A percentile compares a stretch with the other conserved stretches of the same genome.
These are phyloP conservation scores for Anthracocystis setariae DNA, from an alignment of 1,284 basidiomycete genomes.

Conservation along the genomic window DNA sequence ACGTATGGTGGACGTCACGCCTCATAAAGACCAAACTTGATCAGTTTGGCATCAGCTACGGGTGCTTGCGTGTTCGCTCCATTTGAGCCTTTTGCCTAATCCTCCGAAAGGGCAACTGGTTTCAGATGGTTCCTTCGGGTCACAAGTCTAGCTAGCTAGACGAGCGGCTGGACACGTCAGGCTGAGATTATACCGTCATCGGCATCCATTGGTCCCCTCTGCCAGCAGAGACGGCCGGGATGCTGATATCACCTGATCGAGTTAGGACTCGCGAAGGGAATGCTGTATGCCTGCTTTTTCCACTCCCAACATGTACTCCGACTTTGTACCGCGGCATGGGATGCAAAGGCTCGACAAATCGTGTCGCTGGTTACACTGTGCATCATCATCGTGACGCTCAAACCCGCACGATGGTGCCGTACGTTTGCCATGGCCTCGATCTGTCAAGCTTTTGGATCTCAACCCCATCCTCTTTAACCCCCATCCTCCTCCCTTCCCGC, in stretches of 20 bases:
- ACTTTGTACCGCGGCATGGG: slow-evolving; percentile 7
- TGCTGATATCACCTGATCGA: slow-evolving; percentile 66
- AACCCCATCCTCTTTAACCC: too few species aligned
- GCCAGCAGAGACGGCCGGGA: slow-evolving; percentile 10
- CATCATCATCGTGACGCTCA: too few species aligned
- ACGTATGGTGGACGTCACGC: slow-evolving; percentile 35
- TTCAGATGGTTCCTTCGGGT: slow-evolving; percentile 22
- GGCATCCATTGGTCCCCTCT: slow-evolving; percentile 21
- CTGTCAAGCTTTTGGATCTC: background rate
- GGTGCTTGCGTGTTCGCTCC: slow-evolving; percentile 57
- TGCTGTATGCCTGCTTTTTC: slow-evolving; percentile 51
- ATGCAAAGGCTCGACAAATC: background rate
- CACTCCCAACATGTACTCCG: slow-evolving; percentile 11
- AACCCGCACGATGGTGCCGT: background rate
- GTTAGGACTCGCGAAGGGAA: slow-evolving; percentile 69
- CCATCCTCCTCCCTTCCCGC: background rate
- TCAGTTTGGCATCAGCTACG: slow-evolving; percentile 62
- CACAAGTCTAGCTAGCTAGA: slow-evolving; percentile 3
- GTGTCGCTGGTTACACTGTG: background rate
- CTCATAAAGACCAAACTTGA: slow-evolving; percentile 43
- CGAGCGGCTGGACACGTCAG: slow-evolving; percentile 31
- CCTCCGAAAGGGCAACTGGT: background rate
- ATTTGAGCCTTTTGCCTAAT: slow-evolving; percentile 7
- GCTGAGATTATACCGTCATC: slow-evolving; percentile 62
- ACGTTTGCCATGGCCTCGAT: background rate